Evolutionary conservation across 2,329 filamentous ascomycete genomes (phyloP).

Genomic region (Dactylellina leptospora): DNA sequence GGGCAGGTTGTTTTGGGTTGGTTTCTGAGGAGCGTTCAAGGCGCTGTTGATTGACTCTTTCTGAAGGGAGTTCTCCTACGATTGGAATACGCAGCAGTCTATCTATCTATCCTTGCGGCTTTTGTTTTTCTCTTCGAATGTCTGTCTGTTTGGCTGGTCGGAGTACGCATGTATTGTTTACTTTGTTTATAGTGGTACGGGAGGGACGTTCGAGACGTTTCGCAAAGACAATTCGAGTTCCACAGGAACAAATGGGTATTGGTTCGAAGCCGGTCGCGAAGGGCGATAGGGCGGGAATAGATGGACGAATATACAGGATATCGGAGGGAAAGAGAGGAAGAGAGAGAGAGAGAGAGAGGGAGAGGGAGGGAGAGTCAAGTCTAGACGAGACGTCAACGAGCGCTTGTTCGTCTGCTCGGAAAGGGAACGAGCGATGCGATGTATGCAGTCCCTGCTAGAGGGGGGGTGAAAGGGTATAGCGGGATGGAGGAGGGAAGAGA

Average conservation of each 20-base stretch:
- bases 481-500: slow-evolving; percentile 32
- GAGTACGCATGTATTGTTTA: neutral
- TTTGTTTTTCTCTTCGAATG: slow-evolving; percentile 11
- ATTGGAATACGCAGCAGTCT: no score
- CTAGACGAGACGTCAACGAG: slow-evolving; percentile 53
- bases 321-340: no score
- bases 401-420: slow-evolving; percentile 39
- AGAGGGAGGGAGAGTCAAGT: slow-evolving; percentile 32
- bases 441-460: slow-evolving; percentile 23
- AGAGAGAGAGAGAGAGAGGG: slow-evolving; percentile 1
- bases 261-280: neutral
- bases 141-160: neutral
- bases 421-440: slow-evolving; percentile 33
- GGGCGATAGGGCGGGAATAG: no score
- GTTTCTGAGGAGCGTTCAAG: neutral
- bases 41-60: slow-evolving; percentile 23
- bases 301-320: no score
- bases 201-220: slow-evolving; percentile 10
- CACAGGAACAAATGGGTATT: slow-evolving; percentile 25
- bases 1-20: slow-evolving; percentile 22
- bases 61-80: neutral
- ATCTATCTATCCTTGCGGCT: slow-evolving; percentile 1
- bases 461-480: slow-evolving; percentile 23
- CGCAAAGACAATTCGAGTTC: slow-evolving; percentile 18
- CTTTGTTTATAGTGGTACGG: slow-evolving; percentile 41